Evolutionary conservation across 192 early-diverging fungal species (phyloP).

Genomic region (Linnemannia schmuckeri): DNA sequence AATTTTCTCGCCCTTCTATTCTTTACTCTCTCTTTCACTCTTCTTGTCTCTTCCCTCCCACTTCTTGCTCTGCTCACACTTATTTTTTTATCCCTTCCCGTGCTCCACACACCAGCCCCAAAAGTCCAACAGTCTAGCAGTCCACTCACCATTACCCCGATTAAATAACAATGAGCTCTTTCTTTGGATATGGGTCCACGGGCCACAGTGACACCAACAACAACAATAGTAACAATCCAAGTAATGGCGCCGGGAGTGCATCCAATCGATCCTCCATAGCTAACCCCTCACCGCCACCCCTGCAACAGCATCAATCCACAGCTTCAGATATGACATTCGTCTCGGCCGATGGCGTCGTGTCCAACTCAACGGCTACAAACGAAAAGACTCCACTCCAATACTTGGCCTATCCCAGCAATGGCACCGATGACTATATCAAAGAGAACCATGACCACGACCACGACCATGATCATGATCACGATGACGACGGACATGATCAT

Average conservation of each 20-base stretch:
- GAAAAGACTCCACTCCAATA: slow-evolving; percentile 15
- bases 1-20: background rate
- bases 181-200: slow-evolving; percentile 39
- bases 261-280: background rate
- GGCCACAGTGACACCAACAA: slow-evolving; percentile 9
- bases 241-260: background rate
- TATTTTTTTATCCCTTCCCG: background rate
- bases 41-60: background rate
- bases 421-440: background rate
- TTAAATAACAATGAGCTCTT: slow-evolving; percentile 27
- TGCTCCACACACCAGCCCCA: background rate
- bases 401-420: background rate
- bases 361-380: background rate
- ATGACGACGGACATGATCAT: slow-evolving; percentile 6
- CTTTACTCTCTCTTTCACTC: background rate
- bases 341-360: background rate
- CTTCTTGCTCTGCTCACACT: background rate
- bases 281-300: background rate
- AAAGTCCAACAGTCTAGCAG: background rate
- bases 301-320: background rate
- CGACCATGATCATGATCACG: background rate
- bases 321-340: background rate
- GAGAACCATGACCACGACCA: background rate
- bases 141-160: background rate
- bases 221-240: slow-evolving; percentile 2